Percentiles rank a stretch among this genome's conserved stretches.
Conservation (phyloP, 305 asterid species). For the Euphrasia arctica region DNA sequence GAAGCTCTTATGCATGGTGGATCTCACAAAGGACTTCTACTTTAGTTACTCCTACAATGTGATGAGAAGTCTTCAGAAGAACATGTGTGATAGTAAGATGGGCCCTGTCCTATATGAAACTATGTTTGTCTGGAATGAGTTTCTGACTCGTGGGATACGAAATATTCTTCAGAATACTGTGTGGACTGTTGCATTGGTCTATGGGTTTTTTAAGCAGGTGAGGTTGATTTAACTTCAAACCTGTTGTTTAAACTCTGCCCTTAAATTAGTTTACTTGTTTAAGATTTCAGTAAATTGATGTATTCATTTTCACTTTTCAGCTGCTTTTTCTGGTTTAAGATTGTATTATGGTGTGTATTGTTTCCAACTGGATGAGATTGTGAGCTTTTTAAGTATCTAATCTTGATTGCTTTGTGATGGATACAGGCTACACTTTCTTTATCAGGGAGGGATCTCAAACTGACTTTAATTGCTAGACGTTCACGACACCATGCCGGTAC, state of each 20-base stretch:
- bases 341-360: constrained; percentile 9
- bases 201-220: constrained; percentile 97
- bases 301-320: no score
- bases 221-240: constrained; percentile 7
- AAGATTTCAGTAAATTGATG: neutral
- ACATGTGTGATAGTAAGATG: constrained; percentile 59
- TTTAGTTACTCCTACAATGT: constrained; percentile 95
- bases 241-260: neutral
- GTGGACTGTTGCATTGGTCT: constrained; percentile 97
- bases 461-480: constrained; percentile 70
- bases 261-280: neutral
- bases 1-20: constrained; percentile 93
- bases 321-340: no score
- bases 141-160: constrained; percentile 86
- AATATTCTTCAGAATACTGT: constrained; percentile 75
- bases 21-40: constrained; percentile 98
- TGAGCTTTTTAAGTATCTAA: constrained; percentile 19
- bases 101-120: constrained; percentile 74
- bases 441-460: constrained; percentile 55
- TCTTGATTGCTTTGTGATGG: constrained; percentile 29
- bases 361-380: constrained; percentile 20
- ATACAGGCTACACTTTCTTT: constrained; percentile 52
- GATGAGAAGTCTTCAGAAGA: constrained; percentile 95
- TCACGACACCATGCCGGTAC: constrained; percentile 94
- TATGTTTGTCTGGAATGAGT: constrained; percentile 99